Evolutionary conservation across 2,329 filamentous ascomycete species (phyloP).

Genomic region (Shiraia sp.): DNA sequence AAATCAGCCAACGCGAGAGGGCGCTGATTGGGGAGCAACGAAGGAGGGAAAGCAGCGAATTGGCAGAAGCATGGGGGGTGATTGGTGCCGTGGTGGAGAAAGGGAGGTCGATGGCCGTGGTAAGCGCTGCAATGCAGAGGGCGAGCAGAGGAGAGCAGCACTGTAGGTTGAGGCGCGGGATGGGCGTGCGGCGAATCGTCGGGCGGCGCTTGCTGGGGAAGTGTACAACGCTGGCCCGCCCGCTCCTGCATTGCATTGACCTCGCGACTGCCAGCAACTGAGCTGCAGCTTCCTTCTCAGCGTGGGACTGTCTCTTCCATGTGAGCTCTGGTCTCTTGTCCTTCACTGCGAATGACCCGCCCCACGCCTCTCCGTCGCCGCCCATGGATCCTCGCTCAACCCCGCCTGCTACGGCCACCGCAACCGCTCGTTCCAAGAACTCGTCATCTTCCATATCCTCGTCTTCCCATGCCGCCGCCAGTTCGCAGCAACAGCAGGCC

Average conservation of each 20-base stretch:
- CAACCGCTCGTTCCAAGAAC: slow-evolving; percentile 33
- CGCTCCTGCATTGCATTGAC: slow-evolving; percentile 16
- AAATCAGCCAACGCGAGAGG: too few relatives aligned
- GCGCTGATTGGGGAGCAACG: too few relatives aligned
- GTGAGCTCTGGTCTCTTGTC: slow-evolving; percentile 21
- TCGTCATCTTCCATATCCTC: slow-evolving; percentile 11
- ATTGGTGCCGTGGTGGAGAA: too few relatives aligned
- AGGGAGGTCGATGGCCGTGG: not conserved
- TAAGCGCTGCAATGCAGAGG: slow-evolving; percentile 7
- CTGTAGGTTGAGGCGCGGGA: slow-evolving; percentile 2
- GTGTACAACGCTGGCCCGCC: slow-evolving; percentile 3
- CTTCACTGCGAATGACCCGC: too few relatives aligned
- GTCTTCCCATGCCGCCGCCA: slow-evolving; percentile 25
- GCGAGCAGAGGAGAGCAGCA: not conserved
- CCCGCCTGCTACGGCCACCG: slow-evolving; percentile 39
- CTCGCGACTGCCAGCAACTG: slow-evolving; percentile 19
- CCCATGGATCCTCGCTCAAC: too few relatives aligned
- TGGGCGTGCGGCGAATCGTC: slow-evolving; percentile 16
- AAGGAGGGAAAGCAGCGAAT: too few relatives aligned
- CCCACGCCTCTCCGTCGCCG: too few relatives aligned
- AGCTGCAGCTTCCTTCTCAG: slow-evolving; percentile 14
- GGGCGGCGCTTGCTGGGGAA: slow-evolving; percentile 13
- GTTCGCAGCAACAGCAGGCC: slow-evolving; percentile 24
- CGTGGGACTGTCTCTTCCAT: slow-evolving; percentile 24
- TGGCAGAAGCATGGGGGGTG: too few relatives aligned